These are phyloP conservation scores for Aurantiochytrium sp. DNA, from an alignment of 108 stramenopile genomes.

Conservation along the genomic window DNA sequence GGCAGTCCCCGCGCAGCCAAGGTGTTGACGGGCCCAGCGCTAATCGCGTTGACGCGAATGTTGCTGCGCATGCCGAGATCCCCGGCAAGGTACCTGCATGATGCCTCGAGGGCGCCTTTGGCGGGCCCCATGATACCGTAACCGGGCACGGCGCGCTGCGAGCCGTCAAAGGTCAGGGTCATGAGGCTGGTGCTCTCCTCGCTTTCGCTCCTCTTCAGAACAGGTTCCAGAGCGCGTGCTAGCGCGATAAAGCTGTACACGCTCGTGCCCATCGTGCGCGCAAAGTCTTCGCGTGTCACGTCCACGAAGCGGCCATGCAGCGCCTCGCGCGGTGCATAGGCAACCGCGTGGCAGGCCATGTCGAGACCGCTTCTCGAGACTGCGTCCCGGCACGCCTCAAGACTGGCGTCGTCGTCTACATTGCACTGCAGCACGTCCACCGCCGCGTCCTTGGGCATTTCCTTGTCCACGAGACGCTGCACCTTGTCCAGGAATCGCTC, in stretches of 20 bases:
- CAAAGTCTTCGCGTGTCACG: background rate
- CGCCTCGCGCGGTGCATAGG: background rate
- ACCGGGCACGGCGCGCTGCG: conserved; percentile 56
- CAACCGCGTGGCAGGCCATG: background rate
- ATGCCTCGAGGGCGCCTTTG: conserved; percentile 61
- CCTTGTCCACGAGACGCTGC: background rate
- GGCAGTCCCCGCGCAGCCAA: conserved; percentile 58
- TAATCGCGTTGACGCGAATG: conserved; percentile 63
- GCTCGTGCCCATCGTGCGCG: background rate
- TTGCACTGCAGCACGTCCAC: background rate
- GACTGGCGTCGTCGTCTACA: background rate
- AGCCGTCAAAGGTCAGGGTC: conserved; percentile 61
- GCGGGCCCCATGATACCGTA: conserved; percentile 70
- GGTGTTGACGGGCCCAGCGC: conserved; percentile 63
- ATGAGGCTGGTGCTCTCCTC: conserved; percentile 38
- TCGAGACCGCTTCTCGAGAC: background rate
- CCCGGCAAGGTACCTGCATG: conserved; percentile 55
- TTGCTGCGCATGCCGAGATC: conserved; percentile 42
- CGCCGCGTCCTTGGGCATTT: background rate
- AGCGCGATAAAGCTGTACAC: conserved; percentile 27
- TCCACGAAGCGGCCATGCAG: background rate
- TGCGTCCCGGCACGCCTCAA: background rate
- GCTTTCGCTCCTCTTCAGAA: background rate
- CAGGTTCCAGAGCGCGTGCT: background rate
- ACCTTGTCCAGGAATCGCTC: background rate